Evolutionary conservation across 2,329 filamentous ascomycete species (phyloP), one percentile per base, ranked within the genome.

Genomic region (Phialocephala subalpina): DNA sequence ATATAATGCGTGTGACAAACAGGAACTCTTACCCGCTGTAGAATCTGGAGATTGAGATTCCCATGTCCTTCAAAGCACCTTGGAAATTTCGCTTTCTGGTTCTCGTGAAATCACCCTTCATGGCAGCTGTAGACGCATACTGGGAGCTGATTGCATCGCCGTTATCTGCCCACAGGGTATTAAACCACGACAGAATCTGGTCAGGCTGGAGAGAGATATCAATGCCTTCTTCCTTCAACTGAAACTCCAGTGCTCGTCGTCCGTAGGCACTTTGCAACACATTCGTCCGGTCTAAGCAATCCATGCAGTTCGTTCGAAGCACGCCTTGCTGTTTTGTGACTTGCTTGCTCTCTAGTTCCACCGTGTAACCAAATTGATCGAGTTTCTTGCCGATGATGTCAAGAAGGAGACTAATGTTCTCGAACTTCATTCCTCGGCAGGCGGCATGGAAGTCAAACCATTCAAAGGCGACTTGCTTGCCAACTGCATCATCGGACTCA

Each of bases 381-480:
- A 97, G 81, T n/a, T 86, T 89, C 3, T 84, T 80, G 33, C 86
- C 86, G 3, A 98, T 79, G 0, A 83, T 88, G 56, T 93, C 86
- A 60, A 99, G 84, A 1, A 99, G 84, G 33, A 90, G 82, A 64
- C 89, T 91, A 14, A 98, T 94, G 66, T 98, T 98, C 75, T 98
- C 95, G 74, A 98, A 99, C 72, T 93, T 97, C 95, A 99, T 97
- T 0, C 96, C 96, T 18, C 93, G 90, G 75, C 96, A 98, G 33
- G 92, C 92, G 20, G 89, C 85, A 77, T 98, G 96, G 74, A 99
- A 99, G 76, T 99, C 96, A 73, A 98, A 99, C 96, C 96, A 99
- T 76, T 97, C 93, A 74, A 97, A 97, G 0, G 83, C 85, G 14
- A 96, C 79, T 11, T 82, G 77, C 8, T 77, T 73, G 1, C 70